Base-by-base conservation (phyloP, 2,329 filamentous ascomycete species). In the Penicillium griseofulvum region DNA sequence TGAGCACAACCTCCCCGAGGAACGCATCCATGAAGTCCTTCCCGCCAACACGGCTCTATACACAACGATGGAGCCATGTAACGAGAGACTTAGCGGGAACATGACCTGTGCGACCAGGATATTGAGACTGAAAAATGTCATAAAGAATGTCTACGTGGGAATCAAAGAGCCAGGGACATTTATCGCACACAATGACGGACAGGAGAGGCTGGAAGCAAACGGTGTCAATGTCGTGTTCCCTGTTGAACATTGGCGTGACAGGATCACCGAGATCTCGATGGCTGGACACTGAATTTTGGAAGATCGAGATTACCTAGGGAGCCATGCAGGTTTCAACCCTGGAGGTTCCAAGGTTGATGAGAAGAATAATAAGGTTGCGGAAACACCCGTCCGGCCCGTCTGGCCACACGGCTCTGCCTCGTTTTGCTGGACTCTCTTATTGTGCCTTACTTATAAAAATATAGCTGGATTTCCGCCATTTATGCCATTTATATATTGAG, bases 51-150 rank as follows among this genome's bases (percentile, higher is more conserved):
- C 76, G 0, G 71, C 69, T 1, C 64, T 79, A 0, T 79, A 79
- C 54, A 79, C 76, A 5, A 78, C 76, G 8, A 78, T 79, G 76
- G 77, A 79, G 55, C 74, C 76, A 5, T 79, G 76, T 62, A 77
- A 72, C 49, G 68, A 74, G 56, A 68, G 75, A 51, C 59, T 78
- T 0, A 75, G 74, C 51, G 70, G 74, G 5, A 75, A 75, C 45
- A 70, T 59, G 61, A 72, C 71, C 8, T 78, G 74, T 45, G 67
- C 63, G 28, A 65, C 71, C 3, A 68, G 72, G 22, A 76, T 76
- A 17, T 49, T 77, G 54, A 59, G 61, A 33, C 65, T 72, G 6
- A 68, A 66, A 28, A 53, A 64, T 12, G 16, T 4, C 5, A 68
- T 77, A 29, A 73, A 70, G 60, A 64, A 60, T 4, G 71, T 77